These are phyloP conservation scores for Exidia glandulosa DNA, from an alignment of 768 basidiomycete species.

Conservation along the genomic window DNA sequence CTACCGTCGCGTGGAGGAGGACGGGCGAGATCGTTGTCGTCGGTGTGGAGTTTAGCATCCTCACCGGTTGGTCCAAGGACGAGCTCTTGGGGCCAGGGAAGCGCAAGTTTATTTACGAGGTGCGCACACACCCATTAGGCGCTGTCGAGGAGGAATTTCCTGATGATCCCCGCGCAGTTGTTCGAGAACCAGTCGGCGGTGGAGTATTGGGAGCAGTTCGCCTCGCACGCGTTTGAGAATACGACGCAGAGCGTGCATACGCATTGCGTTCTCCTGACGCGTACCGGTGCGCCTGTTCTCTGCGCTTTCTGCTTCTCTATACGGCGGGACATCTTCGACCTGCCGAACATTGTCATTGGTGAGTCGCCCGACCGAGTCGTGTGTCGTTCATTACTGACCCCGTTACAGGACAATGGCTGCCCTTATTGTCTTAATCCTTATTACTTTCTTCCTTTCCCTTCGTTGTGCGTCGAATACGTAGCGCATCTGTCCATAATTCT, in stretches of 20 bases:
- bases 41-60: conserved; percentile 89
- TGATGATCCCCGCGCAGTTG: conserved; percentile 38
- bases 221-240: conserved; percentile 94
- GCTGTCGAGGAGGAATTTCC: neutral
- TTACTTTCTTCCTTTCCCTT: no score
- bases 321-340: conserved; percentile 81
- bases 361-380: conserved; percentile 12
- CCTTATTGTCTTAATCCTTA: conserved; percentile 40
- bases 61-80: conserved; percentile 83
- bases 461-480: no score
- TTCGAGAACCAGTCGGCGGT: conserved; percentile 95
- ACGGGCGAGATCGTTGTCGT: conserved; percentile 98
- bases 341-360: conserved; percentile 86
- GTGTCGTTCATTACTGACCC: conserved; percentile 3
- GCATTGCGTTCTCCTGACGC: conserved; percentile 81
- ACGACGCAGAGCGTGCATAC: conserved; percentile 92
- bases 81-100: conserved; percentile 52
- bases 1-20: conserved; percentile 94
- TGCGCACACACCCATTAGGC: conserved; percentile 13
- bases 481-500: no score
- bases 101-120: conserved; percentile 41
- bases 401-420: conserved; percentile 72
- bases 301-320: conserved; percentile 96
- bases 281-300: conserved; percentile 71
- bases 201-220: conserved; percentile 95